Conservation (phyloP, 768 basidiomycete genomes). For the Phylloporus arenicola region DNA sequence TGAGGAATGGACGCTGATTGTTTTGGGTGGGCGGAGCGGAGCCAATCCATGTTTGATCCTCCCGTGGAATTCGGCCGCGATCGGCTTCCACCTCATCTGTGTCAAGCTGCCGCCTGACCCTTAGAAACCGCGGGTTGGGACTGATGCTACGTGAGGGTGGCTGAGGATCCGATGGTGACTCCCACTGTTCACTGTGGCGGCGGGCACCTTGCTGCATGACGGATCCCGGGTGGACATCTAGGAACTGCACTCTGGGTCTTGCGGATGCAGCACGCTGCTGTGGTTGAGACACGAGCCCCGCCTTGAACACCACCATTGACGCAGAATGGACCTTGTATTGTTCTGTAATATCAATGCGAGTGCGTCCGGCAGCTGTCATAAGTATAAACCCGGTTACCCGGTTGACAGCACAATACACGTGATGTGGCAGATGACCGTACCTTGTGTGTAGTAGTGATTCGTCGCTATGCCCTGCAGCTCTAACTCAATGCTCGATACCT, state of each 20-base stretch:
- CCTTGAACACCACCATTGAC: constrained; percentile 68
- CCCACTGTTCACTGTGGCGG: neutral
- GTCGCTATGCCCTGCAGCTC: constrained; percentile 66
- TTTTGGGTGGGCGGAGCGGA: constrained; percentile 27
- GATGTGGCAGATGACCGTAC: constrained; percentile 36
- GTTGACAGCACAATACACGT: neutral
- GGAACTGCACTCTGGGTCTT: constrained; percentile 13
- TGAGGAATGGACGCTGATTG: neutral
- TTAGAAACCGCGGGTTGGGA: constrained; percentile 6
- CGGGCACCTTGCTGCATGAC: neutral
- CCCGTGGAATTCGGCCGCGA: neutral
- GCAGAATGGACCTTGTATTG: constrained; percentile 70
- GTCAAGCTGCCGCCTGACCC: constrained; percentile 5
- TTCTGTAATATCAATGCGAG: constrained; percentile 72
- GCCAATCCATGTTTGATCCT: constrained; percentile 2
- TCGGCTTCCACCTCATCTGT: constrained; percentile 7
- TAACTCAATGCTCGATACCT: constrained; percentile 80
- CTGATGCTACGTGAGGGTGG: constrained; percentile 7
- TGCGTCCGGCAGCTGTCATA: constrained; percentile 54
- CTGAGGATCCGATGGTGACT: neutral
- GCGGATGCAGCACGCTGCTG: constrained; percentile 10
- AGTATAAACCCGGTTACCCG: neutral
- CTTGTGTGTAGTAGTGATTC: constrained; percentile 89
- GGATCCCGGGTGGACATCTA: constrained; percentile 1
- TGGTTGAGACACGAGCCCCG: constrained; percentile 37